Base-by-base conservation (phyloP, 73 alveolate species). In the Tetrahymena elliotti region DNA sequence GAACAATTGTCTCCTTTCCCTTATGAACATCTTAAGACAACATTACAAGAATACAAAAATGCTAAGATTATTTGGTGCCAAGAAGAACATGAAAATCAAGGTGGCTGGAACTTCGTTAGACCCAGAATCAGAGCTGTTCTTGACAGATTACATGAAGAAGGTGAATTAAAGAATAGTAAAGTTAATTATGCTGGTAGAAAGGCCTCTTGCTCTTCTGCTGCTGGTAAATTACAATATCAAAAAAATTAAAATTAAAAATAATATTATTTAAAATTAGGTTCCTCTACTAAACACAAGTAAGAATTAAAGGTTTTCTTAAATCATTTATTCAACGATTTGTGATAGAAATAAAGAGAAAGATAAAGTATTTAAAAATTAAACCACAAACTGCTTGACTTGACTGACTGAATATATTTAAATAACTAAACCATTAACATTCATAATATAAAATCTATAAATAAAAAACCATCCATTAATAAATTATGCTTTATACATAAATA, bases 1-100 rank as follows among this genome's bases (percentile, higher is more conserved):
- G 96, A 94, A 94, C 83, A 94, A 88, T 94, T 94, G 20, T 93
- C 96, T 83, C 96, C 96, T 31, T 94, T 94, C 94, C 96, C 96
- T 38, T 94, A 94, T 39, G 96, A 94, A 84, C 93, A 83, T 34
- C 47, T 94, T 27, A 31, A 94, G 93, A 33, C 38, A 15, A 36
- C 83, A 20, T 83, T 94, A 35, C 38, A 36, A 33, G 54, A 94
- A 38, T 94, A 94, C 53, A 82, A 82, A n/a, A 37, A 94, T 36
- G 94, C 96, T n/a, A 92, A 94, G 52, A 83, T 94, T 38, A 40
- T 84, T 38, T 94, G 96, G 96, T 93, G 92, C 18, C 83, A 94
- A 38, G 96, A 94, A 83, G 96, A 94, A 34, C 96, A 94, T 40
- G 52, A 83, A 83, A 94, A 94, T 94, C 84, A 94, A 83, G 96